Conservation (phyloP, 1,284 basidiomycete genomes). For the Apiotrichum mycotoxinovorans region DNA sequence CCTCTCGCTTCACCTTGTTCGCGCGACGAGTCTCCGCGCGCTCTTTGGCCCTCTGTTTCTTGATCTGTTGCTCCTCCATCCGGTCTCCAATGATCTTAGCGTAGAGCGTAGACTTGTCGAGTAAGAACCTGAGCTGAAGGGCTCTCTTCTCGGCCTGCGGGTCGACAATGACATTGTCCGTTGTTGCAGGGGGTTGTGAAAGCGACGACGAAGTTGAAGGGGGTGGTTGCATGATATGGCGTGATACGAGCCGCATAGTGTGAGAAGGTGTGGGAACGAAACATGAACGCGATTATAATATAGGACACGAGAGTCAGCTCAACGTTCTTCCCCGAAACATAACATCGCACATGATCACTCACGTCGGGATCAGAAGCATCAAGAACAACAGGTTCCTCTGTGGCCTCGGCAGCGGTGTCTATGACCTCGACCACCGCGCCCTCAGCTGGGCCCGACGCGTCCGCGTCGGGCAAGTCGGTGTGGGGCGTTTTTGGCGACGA, state of each 20-base stretch:
- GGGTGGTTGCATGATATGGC: neutral
- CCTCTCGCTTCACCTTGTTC: constrained; percentile 45
- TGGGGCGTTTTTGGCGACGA: constrained; percentile 27
- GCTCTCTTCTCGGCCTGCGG: constrained; percentile 36
- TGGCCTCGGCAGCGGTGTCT: neutral
- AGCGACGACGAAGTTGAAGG: neutral
- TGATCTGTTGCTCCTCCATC: constrained; percentile 50
- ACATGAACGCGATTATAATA: neutral
- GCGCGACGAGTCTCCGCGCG: constrained; percentile 40
- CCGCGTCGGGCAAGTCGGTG: neutral
- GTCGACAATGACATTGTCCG: neutral
- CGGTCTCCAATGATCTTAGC: constrained; percentile 50
- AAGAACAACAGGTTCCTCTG: constrained; percentile 7
- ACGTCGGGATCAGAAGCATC: constrained; percentile 14
- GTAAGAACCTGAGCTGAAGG: constrained; percentile 36
- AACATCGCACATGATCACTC: neutral
- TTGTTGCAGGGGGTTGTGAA: neutral
- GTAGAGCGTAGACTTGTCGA: constrained; percentile 50
- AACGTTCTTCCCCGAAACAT: neutral
- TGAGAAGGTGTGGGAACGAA: neutral
- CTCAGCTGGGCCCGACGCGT: neutral
- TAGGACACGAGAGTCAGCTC: neutral
- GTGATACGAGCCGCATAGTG: neutral
- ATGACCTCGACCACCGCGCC: neutral
- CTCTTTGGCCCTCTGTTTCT: constrained; percentile 41